Evolutionary conservation across 805 yeast genomes (phyloP).

Genomic region (Tetrapisispora arboricola): DNA sequence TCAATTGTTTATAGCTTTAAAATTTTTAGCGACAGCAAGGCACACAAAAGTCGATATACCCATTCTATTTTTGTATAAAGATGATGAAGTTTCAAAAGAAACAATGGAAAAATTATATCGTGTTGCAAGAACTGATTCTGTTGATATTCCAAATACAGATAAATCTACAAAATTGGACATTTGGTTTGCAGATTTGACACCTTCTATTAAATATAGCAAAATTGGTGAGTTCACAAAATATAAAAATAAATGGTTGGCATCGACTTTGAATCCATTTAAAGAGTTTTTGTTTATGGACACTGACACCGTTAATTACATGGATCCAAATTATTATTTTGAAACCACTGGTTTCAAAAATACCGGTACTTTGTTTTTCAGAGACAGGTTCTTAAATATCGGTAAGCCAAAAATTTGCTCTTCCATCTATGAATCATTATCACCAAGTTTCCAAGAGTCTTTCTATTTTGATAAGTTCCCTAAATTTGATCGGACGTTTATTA

Average conservation of each 20-base stretch:
- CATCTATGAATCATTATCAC: slow-evolving; percentile 39
- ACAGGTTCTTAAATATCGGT: slow-evolving; percentile 1
- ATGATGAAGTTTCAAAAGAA: slow-evolving; percentile 27
- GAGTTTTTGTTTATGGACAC: slow-evolving; percentile 43
- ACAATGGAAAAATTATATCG: slow-evolving; percentile 26
- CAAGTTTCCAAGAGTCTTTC: slow-evolving; percentile 33
- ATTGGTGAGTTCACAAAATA: slow-evolving; percentile 17
- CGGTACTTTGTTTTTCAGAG: slow-evolving; percentile 7
- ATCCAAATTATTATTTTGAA: slow-evolving; percentile 27
- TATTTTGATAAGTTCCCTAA: slow-evolving; percentile 27
- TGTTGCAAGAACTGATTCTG: slow-evolving; percentile 21
- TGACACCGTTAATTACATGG: slow-evolving; percentile 38
- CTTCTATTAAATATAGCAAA: slow-evolving; percentile 14
- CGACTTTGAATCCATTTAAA: slow-evolving; percentile 39
- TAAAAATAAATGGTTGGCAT: slow-evolving; percentile 37
- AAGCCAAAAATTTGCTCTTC: slow-evolving; percentile 29
- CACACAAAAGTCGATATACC: slow-evolving; percentile 31
- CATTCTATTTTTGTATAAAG: slow-evolving; percentile 32
- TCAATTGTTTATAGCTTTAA: slow-evolving; percentile 22
- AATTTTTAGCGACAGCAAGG: slow-evolving; percentile 35
- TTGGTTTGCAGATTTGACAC: slow-evolving; percentile 33
- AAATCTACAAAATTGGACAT: background rate
- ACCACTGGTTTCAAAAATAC: slow-evolving; percentile 12
- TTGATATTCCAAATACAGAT: background rate
- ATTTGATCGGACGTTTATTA: slow-evolving; percentile 6